A percentile compares a stretch with the other conserved stretches of the same genome.
Evolutionary conservation across 371 early-diverging fungal genomes (phyloP).

Genomic region (Furculomyces boomerangus): DNA sequence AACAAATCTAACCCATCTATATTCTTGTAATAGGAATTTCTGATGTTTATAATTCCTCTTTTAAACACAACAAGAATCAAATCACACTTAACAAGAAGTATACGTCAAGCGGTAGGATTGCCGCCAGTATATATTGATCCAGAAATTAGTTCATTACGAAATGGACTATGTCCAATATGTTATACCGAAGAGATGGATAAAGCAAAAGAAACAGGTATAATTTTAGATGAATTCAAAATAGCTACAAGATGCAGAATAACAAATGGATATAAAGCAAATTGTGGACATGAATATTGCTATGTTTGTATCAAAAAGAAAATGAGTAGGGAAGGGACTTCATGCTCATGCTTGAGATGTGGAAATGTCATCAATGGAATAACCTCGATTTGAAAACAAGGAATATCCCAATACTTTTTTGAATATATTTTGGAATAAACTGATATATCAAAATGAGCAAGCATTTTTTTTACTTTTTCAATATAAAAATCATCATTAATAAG

Average conservation of each 20-base stretch:
- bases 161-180: conserved; percentile 16
- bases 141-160: conserved; percentile 7
- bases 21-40: conserved; percentile 48
- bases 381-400: background rate
- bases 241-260: conserved; percentile 1
- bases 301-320: conserved; percentile 67
- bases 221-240: background rate
- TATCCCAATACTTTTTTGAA: no score
- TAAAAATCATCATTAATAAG: no score
- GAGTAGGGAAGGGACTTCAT: conserved; percentile 49
- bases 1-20: background rate
- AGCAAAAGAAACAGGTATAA: background rate
- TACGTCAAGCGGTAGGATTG: conserved; percentile 10
- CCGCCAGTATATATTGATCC: conserved; percentile 9
- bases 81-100: conserved; percentile 24
- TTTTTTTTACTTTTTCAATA: no score
- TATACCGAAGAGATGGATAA: background rate
- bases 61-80: conserved; percentile 59
- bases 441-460: no score
- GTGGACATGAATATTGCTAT: conserved; percentile 75
- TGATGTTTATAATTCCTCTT: conserved; percentile 67
- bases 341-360: conserved; percentile 65
- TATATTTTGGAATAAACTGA: no score
- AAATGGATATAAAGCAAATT: conserved; percentile 49
- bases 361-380: conserved; percentile 31